A percentile compares a stretch with the other conserved stretches of the same genome.
phyloP scores from a whole-genome alignment of 768 basidiomycete genomes.

The Xerocomellus dryophilus region DNA sequence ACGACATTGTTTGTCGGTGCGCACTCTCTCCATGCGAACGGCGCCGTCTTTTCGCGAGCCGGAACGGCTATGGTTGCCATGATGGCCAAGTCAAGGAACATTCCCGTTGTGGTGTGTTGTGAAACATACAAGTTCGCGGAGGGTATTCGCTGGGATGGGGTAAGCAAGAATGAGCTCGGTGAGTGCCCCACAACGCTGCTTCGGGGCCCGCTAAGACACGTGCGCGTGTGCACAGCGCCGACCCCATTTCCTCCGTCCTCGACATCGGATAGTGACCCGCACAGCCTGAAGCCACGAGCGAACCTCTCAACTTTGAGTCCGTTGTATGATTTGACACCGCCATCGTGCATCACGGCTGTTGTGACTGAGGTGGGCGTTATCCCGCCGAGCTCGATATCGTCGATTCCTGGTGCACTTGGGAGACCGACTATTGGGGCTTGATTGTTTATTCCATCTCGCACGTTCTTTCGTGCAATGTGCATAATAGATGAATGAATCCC shows the following conservation, averaged over 20 bases:
- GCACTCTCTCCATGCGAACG: slow-evolving; percentile 92
- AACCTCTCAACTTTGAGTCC: slow-evolving; percentile 81
- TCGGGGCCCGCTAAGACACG: slow-evolving; percentile 1
- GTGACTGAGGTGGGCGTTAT: slow-evolving; percentile 97
- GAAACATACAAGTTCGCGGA: slow-evolving; percentile 99
- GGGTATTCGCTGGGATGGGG: slow-evolving; percentile 86
- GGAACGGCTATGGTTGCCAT: slow-evolving; percentile 96
- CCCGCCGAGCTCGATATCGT: slow-evolving; percentile 86
- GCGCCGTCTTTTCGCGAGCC: slow-evolving; percentile 88
- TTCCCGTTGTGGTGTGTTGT: slow-evolving; percentile 95
- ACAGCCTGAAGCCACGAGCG: slow-evolving; percentile 24
- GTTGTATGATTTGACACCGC: slow-evolving; percentile 92
- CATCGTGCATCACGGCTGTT: slow-evolving; percentile 88
- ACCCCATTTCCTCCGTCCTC: slow-evolving; percentile 22
- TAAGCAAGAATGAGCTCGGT: slow-evolving; percentile 97
- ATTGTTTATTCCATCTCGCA: slow-evolving; percentile 8
- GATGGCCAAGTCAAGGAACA: slow-evolving; percentile 77
- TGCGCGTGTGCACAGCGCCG: slow-evolving; percentile 24
- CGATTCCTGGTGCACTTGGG: slow-evolving; percentile 68
- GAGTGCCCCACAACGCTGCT: slow-evolving; percentile 15
- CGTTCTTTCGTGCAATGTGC: background rate
- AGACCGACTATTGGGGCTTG: slow-evolving; percentile 25
- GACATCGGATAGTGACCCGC: slow-evolving; percentile 2
- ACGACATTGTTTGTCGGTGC: slow-evolving; percentile 88
- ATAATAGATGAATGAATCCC: too few relatives aligned